Evolutionary conservation across 2,329 filamentous ascomycete species (phyloP).

Genomic region (Xylaria sp.): DNA sequence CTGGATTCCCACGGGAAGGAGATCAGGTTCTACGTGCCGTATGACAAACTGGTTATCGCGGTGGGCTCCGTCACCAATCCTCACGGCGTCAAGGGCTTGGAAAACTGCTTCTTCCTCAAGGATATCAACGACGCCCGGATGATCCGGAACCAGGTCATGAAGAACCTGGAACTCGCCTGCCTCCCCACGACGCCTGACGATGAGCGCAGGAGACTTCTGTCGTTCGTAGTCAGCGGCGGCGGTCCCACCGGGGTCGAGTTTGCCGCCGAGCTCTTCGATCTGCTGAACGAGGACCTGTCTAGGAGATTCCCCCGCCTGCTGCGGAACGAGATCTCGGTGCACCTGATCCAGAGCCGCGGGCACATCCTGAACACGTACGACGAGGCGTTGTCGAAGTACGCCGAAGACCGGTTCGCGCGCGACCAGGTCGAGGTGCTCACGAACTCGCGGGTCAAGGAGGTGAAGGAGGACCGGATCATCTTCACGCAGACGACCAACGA

Average conservation of each 20-base stretch:
- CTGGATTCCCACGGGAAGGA: conserved; percentile 71
- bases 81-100: conserved; percentile 92
- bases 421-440: conserved; percentile 91
- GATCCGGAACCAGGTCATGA: conserved; percentile 86
- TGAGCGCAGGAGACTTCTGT: conserved; percentile 83
- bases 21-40: conserved; percentile 87
- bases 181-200: conserved; percentile 90
- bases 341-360: conserved; percentile 90
- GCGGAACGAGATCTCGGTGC: conserved; percentile 97
- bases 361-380: conserved; percentile 99
- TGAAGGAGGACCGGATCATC: conserved; percentile 78
- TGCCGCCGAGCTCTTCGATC: conserved; percentile 91
- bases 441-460: conserved; percentile 91
- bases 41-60: conserved; percentile 92
- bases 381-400: conserved; percentile 88
- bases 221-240: conserved; percentile 94
- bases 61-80: conserved; percentile 93
- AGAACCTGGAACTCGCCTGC: conserved; percentile 87
- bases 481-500: conserved; percentile 81
- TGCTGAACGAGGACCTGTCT: conserved; percentile 91
- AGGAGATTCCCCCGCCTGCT: conserved; percentile 83
- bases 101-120: conserved; percentile 94
- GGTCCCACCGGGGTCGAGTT: conserved; percentile 98
- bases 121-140: conserved; percentile 88
- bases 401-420: conserved; percentile 86